Evolutionary conservation across 192 early-diverging fungal genomes (phyloP).

Genomic region (Coemansia sp.): DNA sequence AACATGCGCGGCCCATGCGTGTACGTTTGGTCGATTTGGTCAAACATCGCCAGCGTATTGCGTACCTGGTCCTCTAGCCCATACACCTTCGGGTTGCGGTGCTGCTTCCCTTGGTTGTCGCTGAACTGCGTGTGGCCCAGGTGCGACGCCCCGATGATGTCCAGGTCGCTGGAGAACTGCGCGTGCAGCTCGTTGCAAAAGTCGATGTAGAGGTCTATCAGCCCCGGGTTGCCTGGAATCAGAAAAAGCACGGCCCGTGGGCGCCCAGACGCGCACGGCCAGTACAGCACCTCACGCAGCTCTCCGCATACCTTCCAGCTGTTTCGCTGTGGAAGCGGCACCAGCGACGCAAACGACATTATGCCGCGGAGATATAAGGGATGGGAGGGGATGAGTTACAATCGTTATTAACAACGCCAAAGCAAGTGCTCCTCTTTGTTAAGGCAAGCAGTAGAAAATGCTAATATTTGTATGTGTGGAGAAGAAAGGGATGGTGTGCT

Average conservation of each 20-base stretch:
- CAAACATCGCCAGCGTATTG: constrained; percentile 46
- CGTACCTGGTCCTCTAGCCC: constrained; percentile 35
- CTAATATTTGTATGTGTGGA: no score
- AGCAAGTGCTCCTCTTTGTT: no score
- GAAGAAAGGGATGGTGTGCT: no score
- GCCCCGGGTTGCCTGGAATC: constrained; percentile 77
- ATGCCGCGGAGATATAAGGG: no score
- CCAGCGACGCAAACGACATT: constrained; percentile 40
- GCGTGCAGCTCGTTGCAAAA: constrained; percentile 67
- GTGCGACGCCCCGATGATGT: constrained; percentile 64
- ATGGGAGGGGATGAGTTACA: no score
- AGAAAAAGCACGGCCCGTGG: constrained; percentile 55
- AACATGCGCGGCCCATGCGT: constrained; percentile 22
- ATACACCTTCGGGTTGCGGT: constrained; percentile 15
- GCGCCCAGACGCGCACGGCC: constrained; percentile 25
- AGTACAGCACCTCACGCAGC: constrained; percentile 48
- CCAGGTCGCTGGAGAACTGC: constrained; percentile 51
- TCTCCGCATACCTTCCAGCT: constrained; percentile 35
- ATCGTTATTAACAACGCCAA: no score
- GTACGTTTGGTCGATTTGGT: constrained; percentile 32
- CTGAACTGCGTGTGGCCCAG: constrained; percentile 47
- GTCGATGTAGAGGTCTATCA: constrained; percentile 78
- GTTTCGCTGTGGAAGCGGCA: constrained; percentile 37
- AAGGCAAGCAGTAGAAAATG: no score
- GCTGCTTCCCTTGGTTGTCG: constrained; percentile 35